Percentiles rank a stretch among this genome's conserved stretches.
Evolutionary conservation across 352 stramenopile species (phyloP).

Genomic region (Blastocystis sp.): DNA sequence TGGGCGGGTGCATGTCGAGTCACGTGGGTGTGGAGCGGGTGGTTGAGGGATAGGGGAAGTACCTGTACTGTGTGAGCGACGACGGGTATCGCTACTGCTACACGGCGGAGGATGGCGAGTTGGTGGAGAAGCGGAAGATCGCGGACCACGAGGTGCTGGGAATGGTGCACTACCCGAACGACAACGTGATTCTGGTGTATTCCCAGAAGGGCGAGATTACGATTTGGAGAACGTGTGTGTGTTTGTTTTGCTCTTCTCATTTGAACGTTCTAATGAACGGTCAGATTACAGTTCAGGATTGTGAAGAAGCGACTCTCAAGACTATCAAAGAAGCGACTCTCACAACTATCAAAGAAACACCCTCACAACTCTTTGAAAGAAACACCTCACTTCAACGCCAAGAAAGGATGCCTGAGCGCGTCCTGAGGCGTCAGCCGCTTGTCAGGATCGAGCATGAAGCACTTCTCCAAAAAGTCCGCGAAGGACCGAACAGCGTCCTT

Average conservation of each 20-base stretch:
- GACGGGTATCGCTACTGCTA: constrained; percentile 46
- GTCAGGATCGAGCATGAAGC: constrained; percentile 83
- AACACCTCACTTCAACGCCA: constrained; percentile 71
- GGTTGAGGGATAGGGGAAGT: constrained; percentile 38
- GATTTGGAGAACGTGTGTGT: background rate
- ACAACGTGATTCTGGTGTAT: background rate
- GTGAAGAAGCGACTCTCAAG: too few species aligned
- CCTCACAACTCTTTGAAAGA: background rate
- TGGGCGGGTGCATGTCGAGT: background rate
- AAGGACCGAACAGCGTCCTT: constrained; percentile 62
- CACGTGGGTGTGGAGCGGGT: background rate
- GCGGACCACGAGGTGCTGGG: constrained; percentile 20
- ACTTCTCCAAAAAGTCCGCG: constrained; percentile 82
- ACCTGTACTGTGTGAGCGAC: constrained; percentile 65
- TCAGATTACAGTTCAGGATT: too few species aligned
- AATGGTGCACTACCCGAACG: constrained; percentile 17
- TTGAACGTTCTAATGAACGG: too few species aligned
- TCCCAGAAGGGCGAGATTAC: constrained; percentile 35
- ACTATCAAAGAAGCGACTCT: background rate
- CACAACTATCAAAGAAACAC: background rate
- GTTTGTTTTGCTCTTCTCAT: background rate
- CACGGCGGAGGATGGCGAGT: constrained; percentile 3
- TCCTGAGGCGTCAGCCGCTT: constrained; percentile 83
- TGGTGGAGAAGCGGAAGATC: constrained; percentile 40
- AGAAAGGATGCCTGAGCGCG: constrained; percentile 83